Evolutionary conservation across 148 eudicot species (phyloP).

Genomic region (Linanthus parryae): DNA sequence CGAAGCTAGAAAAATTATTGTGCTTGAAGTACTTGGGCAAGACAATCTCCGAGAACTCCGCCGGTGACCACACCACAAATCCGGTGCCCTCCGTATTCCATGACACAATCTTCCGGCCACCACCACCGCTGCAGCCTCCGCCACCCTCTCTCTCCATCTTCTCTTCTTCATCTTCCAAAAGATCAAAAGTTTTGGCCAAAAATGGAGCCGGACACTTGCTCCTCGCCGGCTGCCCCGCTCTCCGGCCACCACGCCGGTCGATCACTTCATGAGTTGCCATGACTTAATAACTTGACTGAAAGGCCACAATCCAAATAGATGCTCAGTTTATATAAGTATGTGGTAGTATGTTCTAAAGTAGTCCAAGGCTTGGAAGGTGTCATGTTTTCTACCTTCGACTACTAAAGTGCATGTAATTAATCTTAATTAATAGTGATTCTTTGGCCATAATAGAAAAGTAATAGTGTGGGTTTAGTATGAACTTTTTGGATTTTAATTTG

Average conservation of each 20-base stretch:
- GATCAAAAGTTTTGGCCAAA: slow-evolving; percentile 27
- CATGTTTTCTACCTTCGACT: too few relatives aligned
- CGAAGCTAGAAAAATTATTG: slow-evolving; percentile 37
- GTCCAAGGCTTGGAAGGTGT: too few relatives aligned
- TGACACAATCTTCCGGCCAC: slow-evolving; percentile 17
- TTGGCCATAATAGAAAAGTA: too few relatives aligned
- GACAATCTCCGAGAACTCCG: slow-evolving; percentile 30
- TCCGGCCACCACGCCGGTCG: neutral
- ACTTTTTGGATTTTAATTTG: too few relatives aligned
- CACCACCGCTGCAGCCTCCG: neutral
- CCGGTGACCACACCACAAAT: slow-evolving; percentile 34
- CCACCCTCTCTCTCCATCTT: neutral
- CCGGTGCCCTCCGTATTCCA: slow-evolving; percentile 27
- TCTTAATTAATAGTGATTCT: too few relatives aligned
- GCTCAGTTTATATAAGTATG: too few relatives aligned
- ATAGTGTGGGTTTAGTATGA: too few relatives aligned
- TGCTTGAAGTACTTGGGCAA: slow-evolving; percentile 41
- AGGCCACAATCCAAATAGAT: too few relatives aligned
- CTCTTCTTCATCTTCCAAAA: slow-evolving; percentile 28
- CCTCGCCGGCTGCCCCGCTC: slow-evolving; percentile 7
- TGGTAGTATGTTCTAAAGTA: too few relatives aligned
- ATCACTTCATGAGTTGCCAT: too few relatives aligned
- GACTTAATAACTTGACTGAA: too few relatives aligned
- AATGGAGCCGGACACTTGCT: slow-evolving; percentile 28
- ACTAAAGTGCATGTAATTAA: too few relatives aligned